Evolutionary conservation across 2,329 filamentous ascomycete species (phyloP).

Genomic region (Diaporthe citrichinensis): DNA sequence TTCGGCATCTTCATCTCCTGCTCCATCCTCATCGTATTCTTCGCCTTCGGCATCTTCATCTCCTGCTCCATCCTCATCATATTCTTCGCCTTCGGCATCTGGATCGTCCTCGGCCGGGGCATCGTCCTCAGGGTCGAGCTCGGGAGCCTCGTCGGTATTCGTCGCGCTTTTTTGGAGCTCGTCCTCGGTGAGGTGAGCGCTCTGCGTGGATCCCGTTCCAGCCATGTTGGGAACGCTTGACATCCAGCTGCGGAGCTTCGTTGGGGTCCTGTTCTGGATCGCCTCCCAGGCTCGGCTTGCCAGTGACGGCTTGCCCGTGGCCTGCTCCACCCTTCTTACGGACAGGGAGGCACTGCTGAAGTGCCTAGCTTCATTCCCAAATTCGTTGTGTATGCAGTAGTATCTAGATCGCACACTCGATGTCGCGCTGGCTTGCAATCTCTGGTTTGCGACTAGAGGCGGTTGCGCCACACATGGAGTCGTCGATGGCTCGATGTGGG

Average conservation of each 20-base stretch:
- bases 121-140: slow-evolving; percentile 55
- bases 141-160: slow-evolving; percentile 62
- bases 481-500: slow-evolving; percentile 19
- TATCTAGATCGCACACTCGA: slow-evolving; percentile 6
- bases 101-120: slow-evolving; percentile 47
- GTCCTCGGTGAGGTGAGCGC: slow-evolving; percentile 69
- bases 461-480: slow-evolving; percentile 31
- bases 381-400: background rate
- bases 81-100: slow-evolving; percentile 51
- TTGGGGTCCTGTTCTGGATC: slow-evolving; percentile 25
- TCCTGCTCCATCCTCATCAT: slow-evolving; percentile 51
- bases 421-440: background rate
- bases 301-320: slow-evolving; percentile 29
- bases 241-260: slow-evolving; percentile 25
- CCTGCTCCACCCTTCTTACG: slow-evolving; percentile 40
- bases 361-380: slow-evolving; percentile 37
- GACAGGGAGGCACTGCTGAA: slow-evolving; percentile 31
- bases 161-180: slow-evolving; percentile 70
- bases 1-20: slow-evolving; percentile 50
- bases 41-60: slow-evolving; percentile 51
- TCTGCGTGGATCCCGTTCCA: slow-evolving; percentile 57
- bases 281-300: slow-evolving; percentile 29
- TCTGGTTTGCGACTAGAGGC: slow-evolving; percentile 34
- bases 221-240: slow-evolving; percentile 37
- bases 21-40: slow-evolving; percentile 51